A percentile compares a stretch with the other conserved stretches of the same genome.
phyloP scores from a whole-genome alignment of 2,329 filamentous ascomycete genomes.

The Lasiodiplodia theobromae region DNA sequence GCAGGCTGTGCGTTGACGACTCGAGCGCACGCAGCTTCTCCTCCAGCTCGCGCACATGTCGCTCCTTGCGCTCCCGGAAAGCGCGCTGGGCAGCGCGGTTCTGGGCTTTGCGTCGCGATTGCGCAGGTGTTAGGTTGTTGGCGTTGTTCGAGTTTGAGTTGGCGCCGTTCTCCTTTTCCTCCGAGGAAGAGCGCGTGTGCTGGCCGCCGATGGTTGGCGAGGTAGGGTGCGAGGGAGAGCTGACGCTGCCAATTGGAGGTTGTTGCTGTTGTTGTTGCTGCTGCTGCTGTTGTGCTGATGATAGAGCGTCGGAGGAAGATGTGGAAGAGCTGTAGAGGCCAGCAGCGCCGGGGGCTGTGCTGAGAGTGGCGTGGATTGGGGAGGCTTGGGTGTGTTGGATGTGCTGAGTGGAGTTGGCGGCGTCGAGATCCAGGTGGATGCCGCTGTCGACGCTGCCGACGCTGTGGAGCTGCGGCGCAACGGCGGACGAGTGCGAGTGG shows the following conservation, averaged over 20 bases:
- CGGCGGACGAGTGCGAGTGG: constrained; percentile 21
- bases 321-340: constrained; percentile 6
- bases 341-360: constrained; percentile 55
- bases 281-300: constrained; percentile 22
- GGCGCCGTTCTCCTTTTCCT: constrained; percentile 38
- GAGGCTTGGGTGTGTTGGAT: constrained; percentile 21
- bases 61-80: constrained; percentile 95
- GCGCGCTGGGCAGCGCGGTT: constrained; percentile 84
- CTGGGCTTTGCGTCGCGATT: constrained; percentile 70
- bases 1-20: constrained; percentile 72
- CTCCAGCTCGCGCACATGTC: constrained; percentile 91
- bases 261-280: not conserved
- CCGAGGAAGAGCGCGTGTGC: constrained; percentile 15
- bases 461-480: constrained; percentile 34
- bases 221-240: constrained; percentile 32
- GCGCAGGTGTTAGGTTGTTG: constrained; percentile 51
- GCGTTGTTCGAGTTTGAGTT: not conserved
- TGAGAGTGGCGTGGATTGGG: constrained; percentile 32
- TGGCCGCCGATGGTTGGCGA: constrained; percentile 52
- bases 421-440: constrained; percentile 43
- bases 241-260: constrained; percentile 19
- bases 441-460: constrained; percentile 54
- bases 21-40: constrained; percentile 81
- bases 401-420: not conserved
- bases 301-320: constrained; percentile 39